Evolutionary conservation across 257 asterid species (phyloP).

Genomic region (Ilex aquifolium): DNA sequence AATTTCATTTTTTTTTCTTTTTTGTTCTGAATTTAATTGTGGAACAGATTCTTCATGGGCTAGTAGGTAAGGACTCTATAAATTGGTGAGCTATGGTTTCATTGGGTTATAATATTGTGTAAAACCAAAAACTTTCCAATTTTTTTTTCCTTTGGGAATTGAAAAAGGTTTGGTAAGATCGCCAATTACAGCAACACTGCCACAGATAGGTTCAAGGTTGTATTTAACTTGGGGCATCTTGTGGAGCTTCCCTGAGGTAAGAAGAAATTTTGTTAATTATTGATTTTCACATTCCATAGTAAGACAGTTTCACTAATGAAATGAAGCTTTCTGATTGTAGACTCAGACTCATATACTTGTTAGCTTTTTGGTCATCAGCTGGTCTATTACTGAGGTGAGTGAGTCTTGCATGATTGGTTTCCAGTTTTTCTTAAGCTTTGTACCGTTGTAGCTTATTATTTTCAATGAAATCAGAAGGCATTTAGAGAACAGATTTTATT

Average conservation of each 20-base stretch:
- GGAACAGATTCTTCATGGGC: conserved; percentile 44
- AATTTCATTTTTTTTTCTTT: not conserved
- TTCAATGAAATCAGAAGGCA: no score
- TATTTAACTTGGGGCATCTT: conserved; percentile 89
- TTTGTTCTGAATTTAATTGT: not conserved
- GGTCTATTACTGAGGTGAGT: conserved; percentile 72
- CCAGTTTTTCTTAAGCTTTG: no score
- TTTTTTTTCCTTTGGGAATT: not conserved
- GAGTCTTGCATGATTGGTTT: conserved; percentile 4
- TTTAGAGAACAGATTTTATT: no score
- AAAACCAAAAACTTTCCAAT: not conserved
- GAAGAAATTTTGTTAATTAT: conserved; percentile 3
- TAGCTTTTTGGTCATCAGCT: conserved; percentile 66
- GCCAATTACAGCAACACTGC: conserved; percentile 82
- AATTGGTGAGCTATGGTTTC: not conserved
- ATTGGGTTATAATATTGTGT: not conserved
- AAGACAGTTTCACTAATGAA: not conserved
- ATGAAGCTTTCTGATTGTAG: conserved; percentile 15
- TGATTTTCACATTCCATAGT: not conserved
- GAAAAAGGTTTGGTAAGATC: conserved; percentile 72
- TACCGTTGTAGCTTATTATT: no score
- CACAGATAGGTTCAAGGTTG: conserved; percentile 78
- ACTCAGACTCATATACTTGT: conserved; percentile 60
- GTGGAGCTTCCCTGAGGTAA: conserved; percentile 78
- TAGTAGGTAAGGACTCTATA: conserved; percentile 28